These are phyloP conservation scores for Epichloe uncinata DNA, from an alignment of 2,329 filamentous ascomycete genomes.

Conservation along the genomic window DNA sequence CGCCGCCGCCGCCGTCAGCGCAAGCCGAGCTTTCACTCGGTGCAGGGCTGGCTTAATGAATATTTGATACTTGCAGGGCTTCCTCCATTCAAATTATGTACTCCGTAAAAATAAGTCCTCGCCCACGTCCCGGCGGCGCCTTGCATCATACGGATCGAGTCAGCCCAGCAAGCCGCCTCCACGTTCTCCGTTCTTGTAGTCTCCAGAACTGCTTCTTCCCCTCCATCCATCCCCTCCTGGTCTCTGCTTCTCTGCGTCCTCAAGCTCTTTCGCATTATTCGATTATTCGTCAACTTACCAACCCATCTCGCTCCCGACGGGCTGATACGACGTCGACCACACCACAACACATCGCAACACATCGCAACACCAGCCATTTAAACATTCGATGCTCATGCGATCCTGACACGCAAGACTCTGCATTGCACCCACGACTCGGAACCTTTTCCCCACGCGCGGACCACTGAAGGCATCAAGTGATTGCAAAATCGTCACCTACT, in stretches of 20 bases:
- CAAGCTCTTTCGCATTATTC: neutral
- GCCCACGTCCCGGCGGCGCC: neutral
- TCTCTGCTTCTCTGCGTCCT: neutral
- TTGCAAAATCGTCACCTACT: neutral
- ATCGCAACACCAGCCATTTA: neutral
- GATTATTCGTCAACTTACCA: neutral
- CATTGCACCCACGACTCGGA: neutral
- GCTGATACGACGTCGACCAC: neutral
- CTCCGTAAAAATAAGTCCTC: no score
- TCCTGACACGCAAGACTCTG: neutral
- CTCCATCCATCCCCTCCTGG: neutral
- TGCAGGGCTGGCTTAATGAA: no score
- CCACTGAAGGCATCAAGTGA: neutral
- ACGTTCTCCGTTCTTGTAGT: neutral
- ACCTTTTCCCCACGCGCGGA: neutral
- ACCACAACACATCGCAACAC: neutral
- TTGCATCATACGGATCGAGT: neutral
- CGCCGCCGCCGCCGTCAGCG: neutral
- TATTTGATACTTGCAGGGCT: no score
- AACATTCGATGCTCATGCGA: neutral
- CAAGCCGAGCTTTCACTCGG: no score
- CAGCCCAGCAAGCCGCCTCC: conserved; percentile 1
- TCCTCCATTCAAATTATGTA: no score
- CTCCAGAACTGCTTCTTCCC: neutral
- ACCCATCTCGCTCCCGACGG: neutral